Evolutionary conservation across 2,329 filamentous ascomycete genomes (phyloP).

Genomic region (Arachnomyces sp.): DNA sequence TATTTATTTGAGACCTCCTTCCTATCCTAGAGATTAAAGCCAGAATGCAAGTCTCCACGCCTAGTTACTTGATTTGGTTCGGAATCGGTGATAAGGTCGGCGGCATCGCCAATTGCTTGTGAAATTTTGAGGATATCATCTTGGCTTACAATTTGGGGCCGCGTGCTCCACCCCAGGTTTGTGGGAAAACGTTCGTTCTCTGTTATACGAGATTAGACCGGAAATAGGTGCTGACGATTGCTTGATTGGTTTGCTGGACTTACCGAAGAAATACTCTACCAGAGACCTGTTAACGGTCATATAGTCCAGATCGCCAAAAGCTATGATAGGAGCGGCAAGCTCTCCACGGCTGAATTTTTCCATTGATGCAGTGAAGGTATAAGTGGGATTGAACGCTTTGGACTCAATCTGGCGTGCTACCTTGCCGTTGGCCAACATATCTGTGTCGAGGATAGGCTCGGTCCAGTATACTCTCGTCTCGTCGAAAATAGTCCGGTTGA

Average conservation of each 20-base stretch:
- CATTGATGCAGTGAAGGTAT: slow-evolving; percentile 36
- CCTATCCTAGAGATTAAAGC: too few relatives aligned
- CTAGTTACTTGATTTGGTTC: too few relatives aligned
- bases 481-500: slow-evolving; percentile 27
- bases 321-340: slow-evolving; percentile 43
- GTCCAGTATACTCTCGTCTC: slow-evolving; percentile 45
- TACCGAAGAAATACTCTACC: too few relatives aligned
- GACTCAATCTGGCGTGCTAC: slow-evolving; percentile 39
- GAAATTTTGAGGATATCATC: slow-evolving; percentile 9
- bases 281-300: slow-evolving; percentile 35
- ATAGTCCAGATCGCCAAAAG: slow-evolving; percentile 38
- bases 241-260: too few relatives aligned
- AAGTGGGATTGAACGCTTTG: slow-evolving; percentile 42
- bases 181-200: slow-evolving; percentile 38
- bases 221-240: too few relatives aligned
- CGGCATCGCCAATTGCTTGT: slow-evolving; percentile 10
- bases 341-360: slow-evolving; percentile 46
- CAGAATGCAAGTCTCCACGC: too few relatives aligned
- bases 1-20: too few relatives aligned
- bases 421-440: slow-evolving; percentile 42
- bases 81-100: slow-evolving; percentile 21
- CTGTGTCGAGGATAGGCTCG: slow-evolving; percentile 29
- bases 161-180: slow-evolving; percentile 35
- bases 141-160: slow-evolving; percentile 8
- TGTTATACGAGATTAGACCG: slow-evolving; percentile 39